Percentiles rank a stretch among this genome's conserved stretches.
phyloP scores from a whole-genome alignment of 2,329 filamentous ascomycete genomes.

The Fusarium sp. region DNA sequence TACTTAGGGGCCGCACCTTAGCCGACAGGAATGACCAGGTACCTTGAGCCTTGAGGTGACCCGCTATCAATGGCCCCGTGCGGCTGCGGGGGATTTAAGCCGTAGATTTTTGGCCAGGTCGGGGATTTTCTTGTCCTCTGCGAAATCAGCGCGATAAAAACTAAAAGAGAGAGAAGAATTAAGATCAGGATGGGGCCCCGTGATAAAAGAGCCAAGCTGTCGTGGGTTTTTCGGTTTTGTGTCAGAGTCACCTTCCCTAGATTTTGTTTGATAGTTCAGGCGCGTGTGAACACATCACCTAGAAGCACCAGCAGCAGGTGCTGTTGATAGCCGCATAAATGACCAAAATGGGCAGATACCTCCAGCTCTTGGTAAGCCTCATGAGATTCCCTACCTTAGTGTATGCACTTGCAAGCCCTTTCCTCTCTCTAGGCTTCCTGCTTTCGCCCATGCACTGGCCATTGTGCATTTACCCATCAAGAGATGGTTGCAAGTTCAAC shows the following conservation, averaged over 20 bases:
- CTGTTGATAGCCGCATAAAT: conserved; percentile 22
- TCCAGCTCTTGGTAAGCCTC: conserved; percentile 14
- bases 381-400: conserved; percentile 23
- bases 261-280: conserved; percentile 3
- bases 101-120: conserved; percentile 18
- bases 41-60: conserved; percentile 22
- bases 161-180: background rate
- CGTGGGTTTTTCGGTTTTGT: background rate
- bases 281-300: conserved; percentile 8
- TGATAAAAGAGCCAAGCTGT: background rate
- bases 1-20: conserved; percentile 50
- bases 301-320: conserved; percentile 8
- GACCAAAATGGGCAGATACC: conserved; percentile 18
- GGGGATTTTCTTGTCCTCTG: conserved; percentile 16
- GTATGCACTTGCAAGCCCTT: conserved; percentile 47
- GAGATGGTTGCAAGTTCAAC: conserved; percentile 36
- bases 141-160: conserved; percentile 14
- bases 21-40: conserved; percentile 48
- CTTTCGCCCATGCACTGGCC: conserved; percentile 10
- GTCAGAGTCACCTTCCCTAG: background rate
- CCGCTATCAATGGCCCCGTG: conserved; percentile 40
- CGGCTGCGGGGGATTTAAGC: conserved; percentile 35
- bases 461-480: conserved; percentile 18
- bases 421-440: conserved; percentile 20
- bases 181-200: background rate